phyloP scores from a whole-genome alignment of 805 yeast genomes.

The Crinitomyces ghanaensis region DNA sequence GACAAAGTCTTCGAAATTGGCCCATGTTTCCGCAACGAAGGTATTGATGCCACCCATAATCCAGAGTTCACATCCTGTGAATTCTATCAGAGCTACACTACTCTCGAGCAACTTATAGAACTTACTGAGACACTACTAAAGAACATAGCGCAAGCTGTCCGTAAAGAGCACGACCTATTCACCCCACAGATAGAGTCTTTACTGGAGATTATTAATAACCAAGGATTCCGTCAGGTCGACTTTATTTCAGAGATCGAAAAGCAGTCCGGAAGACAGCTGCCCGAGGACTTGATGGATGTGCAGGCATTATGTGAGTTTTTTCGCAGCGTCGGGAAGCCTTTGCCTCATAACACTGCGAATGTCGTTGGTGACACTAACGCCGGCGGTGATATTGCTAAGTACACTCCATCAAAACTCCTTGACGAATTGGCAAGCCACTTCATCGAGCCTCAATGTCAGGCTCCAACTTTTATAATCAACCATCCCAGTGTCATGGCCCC shows the following conservation, averaged over 20 bases:
- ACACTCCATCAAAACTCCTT: constrained; percentile 47
- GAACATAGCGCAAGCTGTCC: constrained; percentile 28
- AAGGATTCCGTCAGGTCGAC: constrained; percentile 38
- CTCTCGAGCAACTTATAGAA: constrained; percentile 52
- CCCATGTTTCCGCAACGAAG: constrained; percentile 85
- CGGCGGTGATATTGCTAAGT: too few species aligned
- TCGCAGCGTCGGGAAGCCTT: constrained; percentile 26
- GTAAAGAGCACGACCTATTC: constrained; percentile 4
- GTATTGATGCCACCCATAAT: constrained; percentile 84
- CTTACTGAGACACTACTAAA: constrained; percentile 50
- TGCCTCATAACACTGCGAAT: constrained; percentile 13
- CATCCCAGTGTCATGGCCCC: constrained; percentile 86
- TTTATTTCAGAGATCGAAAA: constrained; percentile 54
- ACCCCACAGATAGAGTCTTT: constrained; percentile 12
- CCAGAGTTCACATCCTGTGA: constrained; percentile 91
- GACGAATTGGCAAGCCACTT: constrained; percentile 50
- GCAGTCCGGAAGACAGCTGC: constrained; percentile 39
- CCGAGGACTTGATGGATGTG: constrained; percentile 30
- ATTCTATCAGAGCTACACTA: constrained; percentile 65
- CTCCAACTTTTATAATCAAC: constrained; percentile 66
- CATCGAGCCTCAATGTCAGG: constrained; percentile 52
- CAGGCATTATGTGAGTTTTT: constrained; percentile 34
- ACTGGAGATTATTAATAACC: constrained; percentile 12
- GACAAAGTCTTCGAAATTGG: constrained; percentile 85
- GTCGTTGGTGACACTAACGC: too few species aligned